Evolutionary conservation across 176 grass and related monocot genomes (phyloP).

Genomic region (Triticum dicoccoides): DNA sequence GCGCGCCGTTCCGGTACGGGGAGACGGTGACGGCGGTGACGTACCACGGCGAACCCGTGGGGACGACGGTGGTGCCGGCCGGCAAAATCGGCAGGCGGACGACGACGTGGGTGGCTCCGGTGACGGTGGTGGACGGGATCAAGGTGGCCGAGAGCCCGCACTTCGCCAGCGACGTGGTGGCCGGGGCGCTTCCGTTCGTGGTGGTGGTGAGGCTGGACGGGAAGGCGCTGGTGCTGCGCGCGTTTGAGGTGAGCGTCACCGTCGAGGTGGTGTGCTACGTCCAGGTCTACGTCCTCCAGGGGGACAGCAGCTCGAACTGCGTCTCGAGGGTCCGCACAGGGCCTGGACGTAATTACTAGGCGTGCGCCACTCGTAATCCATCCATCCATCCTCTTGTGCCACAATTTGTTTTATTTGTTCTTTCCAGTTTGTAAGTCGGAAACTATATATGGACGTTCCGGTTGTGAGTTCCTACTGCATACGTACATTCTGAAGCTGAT

Average conservation of each 20-base stretch:
- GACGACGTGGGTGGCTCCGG: slow-evolving; percentile 30
- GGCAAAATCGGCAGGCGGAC: slow-evolving; percentile 33
- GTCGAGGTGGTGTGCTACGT: slow-evolving; percentile 38
- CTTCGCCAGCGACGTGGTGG: slow-evolving; percentile 40
- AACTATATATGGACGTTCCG: too few relatives aligned
- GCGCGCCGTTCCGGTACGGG: slow-evolving; percentile 55
- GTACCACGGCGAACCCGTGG: slow-evolving; percentile 63
- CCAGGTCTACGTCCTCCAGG: slow-evolving; percentile 33
- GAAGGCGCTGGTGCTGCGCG: slow-evolving; percentile 41
- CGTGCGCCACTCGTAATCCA: too few relatives aligned
- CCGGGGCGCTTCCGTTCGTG: slow-evolving; percentile 47
- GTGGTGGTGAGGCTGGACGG: slow-evolving; percentile 19
- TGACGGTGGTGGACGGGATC: slow-evolving; percentile 34
- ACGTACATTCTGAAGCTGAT: too few relatives aligned
- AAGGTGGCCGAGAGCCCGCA: slow-evolving; percentile 34
- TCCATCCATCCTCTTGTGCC: background rate
- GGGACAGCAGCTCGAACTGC: slow-evolving; percentile 40
- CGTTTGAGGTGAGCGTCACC: slow-evolving; percentile 41
- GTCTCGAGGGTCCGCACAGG: slow-evolving; percentile 8
- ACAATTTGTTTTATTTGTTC: background rate
- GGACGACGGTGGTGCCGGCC: slow-evolving; percentile 34
- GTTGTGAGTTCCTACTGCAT: too few relatives aligned
- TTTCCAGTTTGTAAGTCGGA: too few relatives aligned
- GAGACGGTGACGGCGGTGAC: slow-evolving; percentile 28
- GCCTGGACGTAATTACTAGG: background rate